Base-by-base conservation (phyloP, 208 protist genomes). In the Herpetomonas tarakana region DNA sequence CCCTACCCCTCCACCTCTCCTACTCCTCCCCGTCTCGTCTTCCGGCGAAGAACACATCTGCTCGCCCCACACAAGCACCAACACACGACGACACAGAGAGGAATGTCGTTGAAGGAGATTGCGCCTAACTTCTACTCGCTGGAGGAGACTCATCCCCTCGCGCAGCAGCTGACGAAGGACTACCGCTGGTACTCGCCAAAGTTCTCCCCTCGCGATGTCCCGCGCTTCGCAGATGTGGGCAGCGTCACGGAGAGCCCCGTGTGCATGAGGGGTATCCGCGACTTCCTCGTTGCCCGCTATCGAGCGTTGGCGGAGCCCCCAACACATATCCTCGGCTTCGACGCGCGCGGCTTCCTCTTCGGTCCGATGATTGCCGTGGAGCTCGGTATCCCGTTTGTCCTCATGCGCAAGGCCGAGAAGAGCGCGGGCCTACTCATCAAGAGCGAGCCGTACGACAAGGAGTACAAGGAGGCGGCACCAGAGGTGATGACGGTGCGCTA, bases 341-440 rank as follows among this genome's bases (percentile, higher is more conserved):
- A 97, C 53, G 89, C 90, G 21, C 81, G 92, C 45, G 92, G 92
- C 0, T 97, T 97, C 46, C 71, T 97, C 31, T 78, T 97, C 46
- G 92, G 89, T 6, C 74, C 92, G 0, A 85, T 93, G 68, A 76
- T 97, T 35, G 88, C 92, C 9, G 76, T 92, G 4, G 90, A 89
- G 62, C 83, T 97, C 1, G 80, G 78, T 19, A 78, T 96, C 35
- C 86, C 87, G 11, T 96, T 94, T 74, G 88, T 97, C n/a, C 76
- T 97, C 12, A 81, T 97, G 68, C 78, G 92, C 25, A 97, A 97
- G 66, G 75, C 83, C 6, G 77, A 77, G 21, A 94, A 94, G 67
- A 92, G 83, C 62, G 78, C 92, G 1, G 92, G 92, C 18, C 55
- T 95, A 22, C 74, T 97, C 41, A 86, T 97, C 56, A 81, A 83